A percentile compares a stretch with the other conserved stretches of the same genome.
Evolutionary conservation across 2,329 filamentous ascomycete species (phyloP).

Genomic region (Fusarium veterinarium): DNA sequence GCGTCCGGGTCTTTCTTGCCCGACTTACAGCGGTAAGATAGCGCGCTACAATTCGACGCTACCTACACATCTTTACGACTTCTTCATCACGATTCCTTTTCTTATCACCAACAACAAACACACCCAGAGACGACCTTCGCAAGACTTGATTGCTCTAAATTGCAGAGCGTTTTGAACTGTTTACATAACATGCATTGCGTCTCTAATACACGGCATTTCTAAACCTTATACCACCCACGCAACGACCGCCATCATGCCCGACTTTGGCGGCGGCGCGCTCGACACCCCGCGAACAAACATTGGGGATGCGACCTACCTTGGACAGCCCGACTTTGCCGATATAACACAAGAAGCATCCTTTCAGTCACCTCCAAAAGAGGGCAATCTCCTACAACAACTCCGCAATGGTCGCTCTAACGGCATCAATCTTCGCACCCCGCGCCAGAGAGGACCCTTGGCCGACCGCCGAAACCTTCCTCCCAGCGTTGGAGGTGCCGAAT

Average conservation of each 20-base stretch:
- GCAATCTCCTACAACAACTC: constrained; percentile 79
- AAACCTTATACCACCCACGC: constrained; percentile 26
- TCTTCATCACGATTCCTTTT: constrained; percentile 34
- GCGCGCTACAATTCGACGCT: constrained; percentile 37
- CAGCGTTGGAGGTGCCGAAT: constrained; percentile 78
- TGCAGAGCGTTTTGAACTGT: neutral
- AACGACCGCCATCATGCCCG: constrained; percentile 65
- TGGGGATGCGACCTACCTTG: constrained; percentile 86
- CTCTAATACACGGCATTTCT: constrained; percentile 32
- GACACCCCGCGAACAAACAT: constrained; percentile 88
- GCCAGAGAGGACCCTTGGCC: constrained; percentile 74
- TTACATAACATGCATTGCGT: constrained; percentile 37
- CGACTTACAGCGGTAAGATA: constrained; percentile 33
- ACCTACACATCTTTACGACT: constrained; percentile 20
- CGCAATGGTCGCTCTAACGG: constrained; percentile 71
- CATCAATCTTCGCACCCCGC: constrained; percentile 77
- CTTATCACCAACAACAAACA: constrained; percentile 38
- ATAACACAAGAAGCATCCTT: constrained; percentile 91
- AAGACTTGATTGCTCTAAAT: neutral
- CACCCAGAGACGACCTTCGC: constrained; percentile 11
- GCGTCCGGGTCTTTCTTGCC: constrained; percentile 19
- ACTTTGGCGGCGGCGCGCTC: constrained; percentile 70
- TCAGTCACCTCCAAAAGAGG: constrained; percentile 76
- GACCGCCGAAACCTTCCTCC: constrained; percentile 78
- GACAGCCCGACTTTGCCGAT: constrained; percentile 76